Percentiles rank a stretch among this genome's conserved stretches.
phyloP scores from a whole-genome alignment of 2,329 filamentous ascomycete species.

The Corinectria fuckeliana region DNA sequence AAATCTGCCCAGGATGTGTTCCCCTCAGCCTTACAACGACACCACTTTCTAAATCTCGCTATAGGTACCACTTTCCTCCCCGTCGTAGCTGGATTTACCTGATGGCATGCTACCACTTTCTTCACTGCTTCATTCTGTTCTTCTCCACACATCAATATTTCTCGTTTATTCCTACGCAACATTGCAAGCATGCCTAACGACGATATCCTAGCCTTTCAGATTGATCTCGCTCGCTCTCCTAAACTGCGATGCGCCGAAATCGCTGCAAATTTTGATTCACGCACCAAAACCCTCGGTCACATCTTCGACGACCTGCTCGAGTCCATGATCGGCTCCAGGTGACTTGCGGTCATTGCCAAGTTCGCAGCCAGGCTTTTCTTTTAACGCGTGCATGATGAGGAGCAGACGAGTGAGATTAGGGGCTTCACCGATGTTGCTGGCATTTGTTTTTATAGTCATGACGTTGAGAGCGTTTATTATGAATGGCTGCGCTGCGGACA shows the following conservation, averaged over 20 bases:
- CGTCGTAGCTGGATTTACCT: not conserved
- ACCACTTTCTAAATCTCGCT: not conserved
- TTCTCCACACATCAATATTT: not conserved
- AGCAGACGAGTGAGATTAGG: conserved; percentile 64
- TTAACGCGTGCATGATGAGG: conserved; percentile 54
- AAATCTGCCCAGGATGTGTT: conserved; percentile 7
- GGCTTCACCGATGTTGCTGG: conserved; percentile 58
- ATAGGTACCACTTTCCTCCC: not conserved
- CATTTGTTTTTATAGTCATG: conserved; percentile 60
- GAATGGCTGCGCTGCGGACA: conserved; percentile 68
- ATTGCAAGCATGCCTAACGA: too few relatives aligned
- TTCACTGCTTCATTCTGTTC: not conserved
- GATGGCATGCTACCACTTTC: not conserved
- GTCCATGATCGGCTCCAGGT: conserved; percentile 18
- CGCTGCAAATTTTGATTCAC: conserved; percentile 7
- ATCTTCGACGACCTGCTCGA: conserved; percentile 23
- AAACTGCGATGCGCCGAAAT: conserved; percentile 13
- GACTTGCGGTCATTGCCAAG: conserved; percentile 34
- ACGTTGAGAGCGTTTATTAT: conserved; percentile 64
- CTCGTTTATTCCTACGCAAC: too few relatives aligned
- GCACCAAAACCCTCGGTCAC: conserved; percentile 13
- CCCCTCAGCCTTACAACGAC: not conserved
- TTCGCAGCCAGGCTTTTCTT: conserved; percentile 53
- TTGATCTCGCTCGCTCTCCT: too few relatives aligned
- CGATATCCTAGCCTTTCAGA: too few relatives aligned